Percentiles rank a stretch among this genome's conserved stretches.
Evolutionary conservation across 352 stramenopile genomes (phyloP).

Genomic region (Plasmopara muralis): DNA sequence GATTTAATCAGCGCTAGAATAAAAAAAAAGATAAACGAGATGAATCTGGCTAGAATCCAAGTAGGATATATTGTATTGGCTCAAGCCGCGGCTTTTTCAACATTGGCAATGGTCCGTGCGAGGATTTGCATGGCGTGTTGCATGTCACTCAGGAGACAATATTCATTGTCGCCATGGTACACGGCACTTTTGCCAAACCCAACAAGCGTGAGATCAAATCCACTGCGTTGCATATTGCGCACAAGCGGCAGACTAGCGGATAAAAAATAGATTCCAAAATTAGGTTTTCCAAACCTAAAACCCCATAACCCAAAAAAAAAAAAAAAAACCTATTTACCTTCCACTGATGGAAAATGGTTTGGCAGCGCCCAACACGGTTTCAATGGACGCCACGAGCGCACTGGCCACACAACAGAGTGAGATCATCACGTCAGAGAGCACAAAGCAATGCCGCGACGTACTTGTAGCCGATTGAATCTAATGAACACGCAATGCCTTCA

Average conservation of each 20-base stretch:
- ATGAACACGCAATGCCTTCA: conserved; percentile 89
- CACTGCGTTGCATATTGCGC: conserved; percentile 65
- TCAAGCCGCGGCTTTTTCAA: conserved; percentile 24
- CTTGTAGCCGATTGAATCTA: conserved; percentile 87
- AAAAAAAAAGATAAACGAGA: too few species aligned
- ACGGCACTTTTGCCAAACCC: conserved; percentile 76
- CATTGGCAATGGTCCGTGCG: conserved; percentile 69
- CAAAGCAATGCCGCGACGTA: conserved; percentile 8
- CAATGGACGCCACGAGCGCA: neutral
- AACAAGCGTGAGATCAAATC: conserved; percentile 70
- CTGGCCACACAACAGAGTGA: neutral
- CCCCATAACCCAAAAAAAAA: neutral
- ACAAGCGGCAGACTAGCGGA: conserved; percentile 53
- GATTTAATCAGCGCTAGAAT: too few species aligned
- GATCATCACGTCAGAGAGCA: neutral
- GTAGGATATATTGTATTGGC: too few species aligned
- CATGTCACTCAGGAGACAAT: conserved; percentile 84
- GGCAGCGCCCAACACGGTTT: conserved; percentile 53
- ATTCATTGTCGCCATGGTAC: conserved; percentile 92
- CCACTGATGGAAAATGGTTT: conserved; percentile 91
- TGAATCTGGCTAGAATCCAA: too few species aligned
- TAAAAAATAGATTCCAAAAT: conserved; percentile 6
- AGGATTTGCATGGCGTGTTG: conserved; percentile 84
- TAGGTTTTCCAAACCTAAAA: neutral
- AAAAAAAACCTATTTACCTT: conserved; percentile 38